These are phyloP conservation scores for Earliella scabrosa DNA, from an alignment of 1,284 basidiomycete species.

Conservation along the genomic window DNA sequence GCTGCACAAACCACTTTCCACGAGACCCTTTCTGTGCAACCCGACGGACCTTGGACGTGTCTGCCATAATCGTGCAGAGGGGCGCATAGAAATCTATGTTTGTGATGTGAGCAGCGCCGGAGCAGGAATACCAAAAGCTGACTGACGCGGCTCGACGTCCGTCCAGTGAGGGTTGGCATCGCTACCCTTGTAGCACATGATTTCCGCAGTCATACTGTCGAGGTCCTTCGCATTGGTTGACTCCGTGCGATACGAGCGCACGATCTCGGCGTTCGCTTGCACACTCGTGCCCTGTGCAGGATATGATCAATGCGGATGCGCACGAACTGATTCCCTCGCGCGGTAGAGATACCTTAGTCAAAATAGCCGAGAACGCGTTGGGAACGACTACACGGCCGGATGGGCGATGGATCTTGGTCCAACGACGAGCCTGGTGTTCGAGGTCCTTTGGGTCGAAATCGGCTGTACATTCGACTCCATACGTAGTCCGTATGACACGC, in stretches of 20 bases:
- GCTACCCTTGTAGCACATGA: conserved; percentile 49
- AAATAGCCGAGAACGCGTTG: conserved; percentile 38
- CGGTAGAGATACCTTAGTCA: conserved; percentile 35
- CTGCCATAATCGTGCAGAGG: conserved; percentile 47
- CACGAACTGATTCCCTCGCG: background rate
- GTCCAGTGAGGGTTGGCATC: conserved; percentile 45
- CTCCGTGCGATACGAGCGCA: conserved; percentile 15
- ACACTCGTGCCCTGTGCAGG: conserved; percentile 38
- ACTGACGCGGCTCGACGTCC: conserved; percentile 47
- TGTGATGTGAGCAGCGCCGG: background rate
- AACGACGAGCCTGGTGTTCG: conserved; percentile 36
- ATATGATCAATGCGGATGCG: background rate
- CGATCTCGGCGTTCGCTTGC: conserved; percentile 36
- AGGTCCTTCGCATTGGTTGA: conserved; percentile 26
- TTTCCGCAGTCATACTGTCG: conserved; percentile 36
- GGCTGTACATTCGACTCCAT: conserved; percentile 37
- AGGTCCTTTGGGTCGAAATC: conserved; percentile 34
- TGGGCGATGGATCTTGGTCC: conserved; percentile 30
- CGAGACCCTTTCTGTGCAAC: conserved; percentile 14
- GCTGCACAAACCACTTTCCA: conserved; percentile 41
- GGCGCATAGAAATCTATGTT: conserved; percentile 38
- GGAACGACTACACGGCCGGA: conserved; percentile 36
- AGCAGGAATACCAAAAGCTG: background rate
- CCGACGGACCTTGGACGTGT: conserved; percentile 41
- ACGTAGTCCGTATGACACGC: conserved; percentile 40